Percentiles rank a stretch among this genome's conserved stretches.
Evolutionary conservation across 495 filamentous ascomycete species (phyloP).

Genomic region (Aspergillus indologenus): DNA sequence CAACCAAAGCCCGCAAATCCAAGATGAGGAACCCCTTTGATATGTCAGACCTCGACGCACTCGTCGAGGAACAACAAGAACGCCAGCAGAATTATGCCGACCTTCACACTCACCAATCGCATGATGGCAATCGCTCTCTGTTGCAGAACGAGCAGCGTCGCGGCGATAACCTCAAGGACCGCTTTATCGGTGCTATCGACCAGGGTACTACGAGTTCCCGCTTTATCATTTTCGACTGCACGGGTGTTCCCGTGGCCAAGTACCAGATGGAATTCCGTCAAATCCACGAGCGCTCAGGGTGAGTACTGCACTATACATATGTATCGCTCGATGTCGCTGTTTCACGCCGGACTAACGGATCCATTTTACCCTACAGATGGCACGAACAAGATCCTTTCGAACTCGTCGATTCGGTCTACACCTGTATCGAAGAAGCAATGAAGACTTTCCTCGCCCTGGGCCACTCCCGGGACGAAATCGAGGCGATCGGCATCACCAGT

Average conservation of each 20-base stretch:
- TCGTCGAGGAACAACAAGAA: slow-evolving; percentile 31
- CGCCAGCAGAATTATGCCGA: slow-evolving; percentile 19
- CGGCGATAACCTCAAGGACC: slow-evolving; percentile 36
- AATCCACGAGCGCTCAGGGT: slow-evolving; percentile 86
- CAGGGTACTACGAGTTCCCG: slow-evolving; percentile 91
- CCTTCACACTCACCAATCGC: slow-evolving; percentile 28
- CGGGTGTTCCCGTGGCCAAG: slow-evolving; percentile 74
- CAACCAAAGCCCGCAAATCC: not conserved
- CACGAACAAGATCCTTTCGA: slow-evolving; percentile 90
- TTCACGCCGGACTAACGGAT: slow-evolving; percentile 15
- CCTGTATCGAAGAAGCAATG: slow-evolving; percentile 81
- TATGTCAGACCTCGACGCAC: slow-evolving; percentile 33
- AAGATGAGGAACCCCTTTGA: slow-evolving; percentile 44
- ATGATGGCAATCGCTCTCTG: slow-evolving; percentile 43
- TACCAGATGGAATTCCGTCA: slow-evolving; percentile 93
- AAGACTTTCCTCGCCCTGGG: slow-evolving; percentile 69
- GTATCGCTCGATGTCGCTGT: not conserved
- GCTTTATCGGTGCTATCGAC: slow-evolving; percentile 75
- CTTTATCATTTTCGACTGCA: slow-evolving; percentile 85
- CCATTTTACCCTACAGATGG: slow-evolving; percentile 57
- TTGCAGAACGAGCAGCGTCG: slow-evolving; percentile 38
- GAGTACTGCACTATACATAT: slow-evolving; percentile 35
- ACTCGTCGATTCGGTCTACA: slow-evolving; percentile 72
- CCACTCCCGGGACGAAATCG: slow-evolving; percentile 67
- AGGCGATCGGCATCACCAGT: slow-evolving; percentile 88